phyloP scores from a whole-genome alignment of 1,284 basidiomycete species.

The Apiotrichum porosum region DNA sequence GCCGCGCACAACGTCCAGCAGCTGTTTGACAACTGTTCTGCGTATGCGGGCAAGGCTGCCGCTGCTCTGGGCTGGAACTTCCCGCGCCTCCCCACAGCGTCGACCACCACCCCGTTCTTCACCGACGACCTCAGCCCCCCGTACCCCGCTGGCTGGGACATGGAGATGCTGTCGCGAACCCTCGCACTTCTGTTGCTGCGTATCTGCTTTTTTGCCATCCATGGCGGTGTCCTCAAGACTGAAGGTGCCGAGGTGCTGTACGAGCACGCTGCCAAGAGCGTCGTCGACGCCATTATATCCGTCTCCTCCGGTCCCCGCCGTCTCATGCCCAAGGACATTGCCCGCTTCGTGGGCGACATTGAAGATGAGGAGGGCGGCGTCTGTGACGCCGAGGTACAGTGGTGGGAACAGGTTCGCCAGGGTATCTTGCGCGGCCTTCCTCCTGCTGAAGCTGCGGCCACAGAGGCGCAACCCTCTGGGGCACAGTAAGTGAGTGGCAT shows the following conservation, averaged over 20 bases:
- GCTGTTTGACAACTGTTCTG: constrained; percentile 37
- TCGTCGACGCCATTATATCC: constrained; percentile 8
- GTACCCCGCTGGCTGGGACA: constrained; percentile 39
- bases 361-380: constrained; percentile 29
- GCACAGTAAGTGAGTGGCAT: too few relatives aligned
- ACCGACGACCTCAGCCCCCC: constrained; percentile 18
- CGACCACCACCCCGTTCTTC: constrained; percentile 7
- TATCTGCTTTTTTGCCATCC: constrained; percentile 21
- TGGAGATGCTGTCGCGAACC: constrained; percentile 32
- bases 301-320: constrained; percentile 13
- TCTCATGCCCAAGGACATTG: constrained; percentile 22
- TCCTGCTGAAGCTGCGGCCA: too few relatives aligned
- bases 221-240: constrained; percentile 4
- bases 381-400: constrained; percentile 8
- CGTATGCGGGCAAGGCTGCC: constrained; percentile 35
- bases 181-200: constrained; percentile 24
- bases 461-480: too few relatives aligned
- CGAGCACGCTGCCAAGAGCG: constrained; percentile 9
- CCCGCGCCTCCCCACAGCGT: constrained; percentile 13
- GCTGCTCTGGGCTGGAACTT: constrained; percentile 33
- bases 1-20: constrained; percentile 35
- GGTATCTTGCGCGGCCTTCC: constrained; percentile 3
- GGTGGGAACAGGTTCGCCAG: constrained; percentile 11
- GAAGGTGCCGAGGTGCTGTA: constrained; percentile 13
- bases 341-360: constrained; percentile 30